Conservation (phyloP, 2,329 filamentous ascomycete species). For the Microdochium nivale region DNA sequence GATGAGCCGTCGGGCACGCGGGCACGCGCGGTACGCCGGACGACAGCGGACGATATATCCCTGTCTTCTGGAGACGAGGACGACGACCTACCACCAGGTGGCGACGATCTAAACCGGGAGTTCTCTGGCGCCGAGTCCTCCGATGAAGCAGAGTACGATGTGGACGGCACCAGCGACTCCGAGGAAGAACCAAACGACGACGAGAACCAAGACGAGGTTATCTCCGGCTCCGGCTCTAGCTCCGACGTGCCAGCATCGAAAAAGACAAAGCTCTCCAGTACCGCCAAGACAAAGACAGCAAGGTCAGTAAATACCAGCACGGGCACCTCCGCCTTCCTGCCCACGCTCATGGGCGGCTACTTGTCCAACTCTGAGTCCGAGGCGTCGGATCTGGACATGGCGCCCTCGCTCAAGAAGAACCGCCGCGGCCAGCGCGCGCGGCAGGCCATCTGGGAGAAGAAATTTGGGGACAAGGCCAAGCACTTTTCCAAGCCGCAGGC, state of each 20-base stretch:
- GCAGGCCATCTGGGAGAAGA: slow-evolving; percentile 72
- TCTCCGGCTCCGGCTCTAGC: slow-evolving; percentile 13
- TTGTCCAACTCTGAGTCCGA: slow-evolving; percentile 63
- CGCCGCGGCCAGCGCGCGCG: slow-evolving; percentile 69
- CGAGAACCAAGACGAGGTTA: slow-evolving; percentile 16
- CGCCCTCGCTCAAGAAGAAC: slow-evolving; percentile 57
- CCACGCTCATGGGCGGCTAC: slow-evolving; percentile 71
- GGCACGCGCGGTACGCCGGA: slow-evolving; percentile 11
- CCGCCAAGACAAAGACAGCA: slow-evolving; percentile 12
- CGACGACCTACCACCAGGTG: neutral
- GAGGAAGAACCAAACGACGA: slow-evolving; percentile 19
- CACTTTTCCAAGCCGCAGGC: slow-evolving; percentile 42
- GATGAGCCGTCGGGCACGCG: slow-evolving; percentile 14
- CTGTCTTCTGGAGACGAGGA: slow-evolving; percentile 9
- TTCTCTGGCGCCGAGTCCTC: slow-evolving; percentile 5
- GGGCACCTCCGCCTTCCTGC: slow-evolving; percentile 55
- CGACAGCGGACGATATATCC: slow-evolving; percentile 12
- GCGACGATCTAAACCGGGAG: slow-evolving; percentile 1
- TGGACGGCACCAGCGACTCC: slow-evolving; percentile 5
- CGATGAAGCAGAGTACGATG: slow-evolving; percentile 8
- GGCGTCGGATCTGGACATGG: slow-evolving; percentile 57
- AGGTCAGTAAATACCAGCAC: slow-evolving; percentile 10
- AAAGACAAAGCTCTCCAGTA: slow-evolving; percentile 10
- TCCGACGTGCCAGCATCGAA: slow-evolving; percentile 17
- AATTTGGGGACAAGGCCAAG: slow-evolving; percentile 63